These are phyloP conservation scores for Xylaria intraflava DNA, from an alignment of 495 filamentous ascomycete genomes.

Conservation along the genomic window DNA sequence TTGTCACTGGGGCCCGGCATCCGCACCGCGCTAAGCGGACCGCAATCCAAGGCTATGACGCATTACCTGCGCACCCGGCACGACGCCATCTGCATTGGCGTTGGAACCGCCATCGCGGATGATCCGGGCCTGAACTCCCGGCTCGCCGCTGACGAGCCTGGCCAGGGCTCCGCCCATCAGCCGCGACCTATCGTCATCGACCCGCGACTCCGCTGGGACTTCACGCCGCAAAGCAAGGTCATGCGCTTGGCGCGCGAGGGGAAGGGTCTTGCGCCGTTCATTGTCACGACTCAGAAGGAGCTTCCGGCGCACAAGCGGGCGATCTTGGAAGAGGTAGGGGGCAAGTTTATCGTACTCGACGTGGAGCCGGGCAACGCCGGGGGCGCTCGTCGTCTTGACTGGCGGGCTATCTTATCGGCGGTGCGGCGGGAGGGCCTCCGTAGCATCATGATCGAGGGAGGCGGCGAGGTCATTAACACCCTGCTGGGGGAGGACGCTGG, in stretches of 20 bases:
- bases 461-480: constrained; percentile 69
- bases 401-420: constrained; percentile 55
- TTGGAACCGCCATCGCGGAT: constrained; percentile 75
- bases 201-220: constrained; percentile 60
- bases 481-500: constrained; percentile 57
- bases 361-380: background rate
- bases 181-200: constrained; percentile 77
- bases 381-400: constrained; percentile 36
- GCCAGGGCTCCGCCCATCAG: constrained; percentile 40
- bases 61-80: constrained; percentile 79
- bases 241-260: constrained; percentile 57
- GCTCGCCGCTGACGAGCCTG: constrained; percentile 28
- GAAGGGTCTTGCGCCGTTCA: constrained; percentile 64
- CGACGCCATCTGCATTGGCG: constrained; percentile 78
- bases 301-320: constrained; percentile 18
- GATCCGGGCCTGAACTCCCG: constrained; percentile 80
- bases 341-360: constrained; percentile 29
- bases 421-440: constrained; percentile 55
- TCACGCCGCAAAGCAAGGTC: constrained; percentile 53
- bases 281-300: constrained; percentile 45
- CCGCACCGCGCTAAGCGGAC: constrained; percentile 73
- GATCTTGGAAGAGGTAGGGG: constrained; percentile 31
- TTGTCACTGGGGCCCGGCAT: constrained; percentile 67
- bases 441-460: constrained; percentile 87
- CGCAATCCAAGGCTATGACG: constrained; percentile 79